Conservation (phyloP, 2,329 filamentous ascomycete species). For the Ophiostoma quercus region DNA sequence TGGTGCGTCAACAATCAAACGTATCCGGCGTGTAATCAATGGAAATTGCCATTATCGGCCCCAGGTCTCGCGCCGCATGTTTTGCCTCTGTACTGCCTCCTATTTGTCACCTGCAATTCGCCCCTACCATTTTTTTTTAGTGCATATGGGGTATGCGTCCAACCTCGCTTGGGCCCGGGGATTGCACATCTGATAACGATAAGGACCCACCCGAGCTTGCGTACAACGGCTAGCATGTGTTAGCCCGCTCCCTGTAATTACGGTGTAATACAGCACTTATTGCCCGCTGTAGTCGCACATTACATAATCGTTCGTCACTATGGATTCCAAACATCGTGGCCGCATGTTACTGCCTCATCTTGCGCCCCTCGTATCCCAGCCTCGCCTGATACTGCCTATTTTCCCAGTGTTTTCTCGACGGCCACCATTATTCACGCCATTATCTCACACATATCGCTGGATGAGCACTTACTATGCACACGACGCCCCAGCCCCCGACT, state of each 20-base stretch:
- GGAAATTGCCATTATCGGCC: slow-evolving; percentile 9
- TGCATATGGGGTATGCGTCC: not conserved
- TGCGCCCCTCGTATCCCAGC: not conserved
- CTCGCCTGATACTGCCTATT: not conserved
- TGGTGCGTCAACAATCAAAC: slow-evolving; percentile 7
- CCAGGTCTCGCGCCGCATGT: not conserved
- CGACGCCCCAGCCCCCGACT: not conserved
- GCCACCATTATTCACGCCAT: not conserved
- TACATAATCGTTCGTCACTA: slow-evolving; percentile 6
- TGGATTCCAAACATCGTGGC: not conserved
- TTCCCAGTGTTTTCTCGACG: not conserved
- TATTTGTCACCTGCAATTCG: slow-evolving; percentile 10
- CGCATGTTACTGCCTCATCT: slow-evolving; percentile 6
- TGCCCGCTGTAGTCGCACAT: not conserved
- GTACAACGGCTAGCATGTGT: slow-evolving; percentile 1
- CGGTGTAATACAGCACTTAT: not conserved
- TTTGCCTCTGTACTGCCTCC: not conserved
- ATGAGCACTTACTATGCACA: not conserved
- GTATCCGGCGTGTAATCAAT: not conserved
- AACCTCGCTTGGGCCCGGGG: not conserved
- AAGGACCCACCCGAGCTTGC: slow-evolving; percentile 17
- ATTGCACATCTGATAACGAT: slow-evolving; percentile 18
- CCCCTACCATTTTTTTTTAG: slow-evolving; percentile 11
- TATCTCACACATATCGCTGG: not conserved
- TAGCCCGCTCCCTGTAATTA: not conserved